Percentiles rank a stretch among this genome's conserved stretches.
These are phyloP conservation scores for Lachancea nothofagi DNA, from an alignment of 805 yeast species.

Conservation along the genomic window DNA sequence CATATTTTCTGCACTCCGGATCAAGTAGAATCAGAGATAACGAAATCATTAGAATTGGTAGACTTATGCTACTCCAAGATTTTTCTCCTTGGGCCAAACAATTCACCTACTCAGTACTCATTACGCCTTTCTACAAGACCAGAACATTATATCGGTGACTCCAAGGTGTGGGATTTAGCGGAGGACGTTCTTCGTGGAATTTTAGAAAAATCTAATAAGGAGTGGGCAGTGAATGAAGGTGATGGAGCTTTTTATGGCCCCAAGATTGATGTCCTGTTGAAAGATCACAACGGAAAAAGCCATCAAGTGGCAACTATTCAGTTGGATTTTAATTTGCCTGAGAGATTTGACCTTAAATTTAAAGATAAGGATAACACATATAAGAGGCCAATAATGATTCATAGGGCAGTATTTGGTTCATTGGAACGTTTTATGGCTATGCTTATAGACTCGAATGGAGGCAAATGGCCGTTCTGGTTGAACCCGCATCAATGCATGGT, in stretches of 20 bases:
- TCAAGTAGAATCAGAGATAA: slow-evolving; percentile 73
- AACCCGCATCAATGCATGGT: slow-evolving; percentile 86
- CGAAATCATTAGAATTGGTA: slow-evolving; percentile 63
- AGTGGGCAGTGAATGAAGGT: slow-evolving; percentile 76
- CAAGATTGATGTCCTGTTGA: slow-evolving; percentile 79
- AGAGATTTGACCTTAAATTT: slow-evolving; percentile 70
- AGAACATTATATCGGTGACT: slow-evolving; percentile 68
- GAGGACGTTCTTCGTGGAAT: slow-evolving; percentile 61
- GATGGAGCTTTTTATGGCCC: slow-evolving; percentile 98
- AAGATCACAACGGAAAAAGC: slow-evolving; percentile 71
- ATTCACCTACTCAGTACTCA: slow-evolving; percentile 42
- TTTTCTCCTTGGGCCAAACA: slow-evolving; percentile 28
- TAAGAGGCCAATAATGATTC: slow-evolving; percentile 86
- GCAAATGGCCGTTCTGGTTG: slow-evolving; percentile 97
- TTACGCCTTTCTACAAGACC: slow-evolving; percentile 85
- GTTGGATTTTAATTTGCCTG: slow-evolving; percentile 90
- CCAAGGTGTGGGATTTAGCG: slow-evolving; percentile 77
- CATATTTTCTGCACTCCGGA: slow-evolving; percentile 83
- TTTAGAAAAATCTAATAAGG: slow-evolving; percentile 46
- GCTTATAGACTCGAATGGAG: slow-evolving; percentile 81
- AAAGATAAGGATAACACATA: slow-evolving; percentile 46
- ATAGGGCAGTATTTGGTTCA: slow-evolving; percentile 93
- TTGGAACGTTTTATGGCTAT: slow-evolving; percentile 89
- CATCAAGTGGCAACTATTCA: slow-evolving; percentile 97
- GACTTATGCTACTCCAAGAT: slow-evolving; percentile 69